Evolutionary conservation across 495 filamentous ascomycete species (phyloP).

Genomic region (Penicillium roqueforti): DNA sequence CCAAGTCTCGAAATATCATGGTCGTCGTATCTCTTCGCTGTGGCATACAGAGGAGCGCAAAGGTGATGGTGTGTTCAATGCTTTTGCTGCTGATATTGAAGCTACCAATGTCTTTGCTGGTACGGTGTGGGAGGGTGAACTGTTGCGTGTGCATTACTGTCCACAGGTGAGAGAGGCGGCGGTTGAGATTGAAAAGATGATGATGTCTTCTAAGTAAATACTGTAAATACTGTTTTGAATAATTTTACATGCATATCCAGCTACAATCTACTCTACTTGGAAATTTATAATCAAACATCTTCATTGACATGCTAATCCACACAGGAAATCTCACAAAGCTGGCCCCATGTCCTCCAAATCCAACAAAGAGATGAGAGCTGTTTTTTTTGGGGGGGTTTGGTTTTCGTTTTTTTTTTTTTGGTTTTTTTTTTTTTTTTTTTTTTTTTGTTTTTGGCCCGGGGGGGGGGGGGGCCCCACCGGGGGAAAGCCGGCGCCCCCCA

Average conservation of each 20-base stretch:
- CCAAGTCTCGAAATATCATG: slow-evolving; percentile 69
- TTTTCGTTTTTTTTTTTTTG: not conserved
- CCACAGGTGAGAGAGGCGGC: slow-evolving; percentile 79
- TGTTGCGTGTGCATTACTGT: slow-evolving; percentile 79
- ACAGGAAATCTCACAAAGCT: not conserved
- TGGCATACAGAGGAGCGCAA: slow-evolving; percentile 90
- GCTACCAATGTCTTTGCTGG: slow-evolving; percentile 83
- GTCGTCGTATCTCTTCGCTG: slow-evolving; percentile 61
- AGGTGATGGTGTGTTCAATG: slow-evolving; percentile 69
- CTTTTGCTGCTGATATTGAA: slow-evolving; percentile 58
- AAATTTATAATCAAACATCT: not conserved
- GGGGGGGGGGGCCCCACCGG: no score
- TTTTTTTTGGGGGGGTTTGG: no score
- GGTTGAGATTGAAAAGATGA: slow-evolving; percentile 64
- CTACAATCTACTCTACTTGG: slow-evolving; percentile 1
- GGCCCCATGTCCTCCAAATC: not conserved
- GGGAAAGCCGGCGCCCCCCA: no score
- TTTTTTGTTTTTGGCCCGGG: no score
- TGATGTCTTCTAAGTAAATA: slow-evolving; percentile 38
- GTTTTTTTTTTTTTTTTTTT: not conserved
- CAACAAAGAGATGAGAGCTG: not conserved
- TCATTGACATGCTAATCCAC: not conserved
- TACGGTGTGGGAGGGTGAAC: slow-evolving; percentile 90
- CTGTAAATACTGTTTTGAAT: slow-evolving; percentile 23
- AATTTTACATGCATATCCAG: slow-evolving; percentile 4